A percentile compares a stretch with the other conserved stretches of the same genome.
Evolutionary conservation across 2,329 filamentous ascomycete genomes (phyloP).

Genomic region (Teratosphaeria zuluensis): DNA sequence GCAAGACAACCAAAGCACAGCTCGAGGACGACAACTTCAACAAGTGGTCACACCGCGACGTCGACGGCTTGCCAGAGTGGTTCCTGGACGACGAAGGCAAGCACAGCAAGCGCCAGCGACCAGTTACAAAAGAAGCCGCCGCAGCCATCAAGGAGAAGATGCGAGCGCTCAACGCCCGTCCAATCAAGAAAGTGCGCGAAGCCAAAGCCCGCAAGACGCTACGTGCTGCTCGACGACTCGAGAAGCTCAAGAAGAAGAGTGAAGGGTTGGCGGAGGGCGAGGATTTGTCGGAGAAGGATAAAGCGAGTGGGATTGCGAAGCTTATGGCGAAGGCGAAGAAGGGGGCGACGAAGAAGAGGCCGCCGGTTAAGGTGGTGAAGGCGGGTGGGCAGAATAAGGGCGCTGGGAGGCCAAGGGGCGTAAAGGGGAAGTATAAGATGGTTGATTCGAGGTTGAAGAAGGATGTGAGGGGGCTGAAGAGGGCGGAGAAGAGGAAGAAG

Average conservation of each 20-base stretch:
- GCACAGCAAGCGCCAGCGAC: slow-evolving; percentile 76
- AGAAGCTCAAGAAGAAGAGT: slow-evolving; percentile 97
- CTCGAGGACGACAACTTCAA: slow-evolving; percentile 89
- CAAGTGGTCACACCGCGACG: slow-evolving; percentile 81
- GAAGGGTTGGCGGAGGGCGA: slow-evolving; percentile 82
- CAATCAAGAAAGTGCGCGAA: slow-evolving; percentile 98
- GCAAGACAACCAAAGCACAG: slow-evolving; percentile 68
- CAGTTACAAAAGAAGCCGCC: slow-evolving; percentile 85
- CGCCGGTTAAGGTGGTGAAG: slow-evolving; percentile 78
- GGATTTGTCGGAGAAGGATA: slow-evolving; percentile 90
- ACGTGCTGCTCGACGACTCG: slow-evolving; percentile 78
- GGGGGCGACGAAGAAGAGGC: slow-evolving; percentile 54
- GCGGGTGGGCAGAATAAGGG: slow-evolving; percentile 76
- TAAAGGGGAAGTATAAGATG: slow-evolving; percentile 96
- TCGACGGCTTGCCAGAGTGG: slow-evolving; percentile 91
- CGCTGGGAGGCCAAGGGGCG: slow-evolving; percentile 77
- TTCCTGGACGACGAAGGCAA: slow-evolving; percentile 85
- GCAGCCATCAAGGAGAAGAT: slow-evolving; percentile 89
- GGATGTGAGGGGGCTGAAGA: slow-evolving; percentile 81
- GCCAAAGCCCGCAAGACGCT: slow-evolving; percentile 96
- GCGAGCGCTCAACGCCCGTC: slow-evolving; percentile 83
- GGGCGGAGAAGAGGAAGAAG: slow-evolving; percentile 59
- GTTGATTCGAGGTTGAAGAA: slow-evolving; percentile 94
- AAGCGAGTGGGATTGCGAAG: slow-evolving; percentile 72
- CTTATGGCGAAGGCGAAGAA: slow-evolving; percentile 65